phyloP scores from a whole-genome alignment of 2,329 filamentous ascomycete genomes.

The Ophiognomonia clavigignenti-juglandacearum region DNA sequence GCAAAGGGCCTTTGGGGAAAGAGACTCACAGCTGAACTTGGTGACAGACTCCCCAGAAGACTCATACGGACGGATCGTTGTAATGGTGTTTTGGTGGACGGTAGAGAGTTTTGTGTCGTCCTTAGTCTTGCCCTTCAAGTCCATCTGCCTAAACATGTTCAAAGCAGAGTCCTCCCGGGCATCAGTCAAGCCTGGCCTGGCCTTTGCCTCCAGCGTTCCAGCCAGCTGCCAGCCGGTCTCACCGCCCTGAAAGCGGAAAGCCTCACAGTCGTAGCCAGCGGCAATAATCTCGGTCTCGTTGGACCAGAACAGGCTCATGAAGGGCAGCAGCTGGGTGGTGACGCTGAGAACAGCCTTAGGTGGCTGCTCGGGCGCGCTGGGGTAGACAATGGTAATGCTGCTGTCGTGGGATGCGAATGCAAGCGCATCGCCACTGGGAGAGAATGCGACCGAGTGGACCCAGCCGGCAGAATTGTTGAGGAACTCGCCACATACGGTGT shows the following conservation, averaged over 20 bases:
- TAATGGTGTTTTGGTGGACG: slow-evolving; percentile 94
- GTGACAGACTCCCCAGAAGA: slow-evolving; percentile 57
- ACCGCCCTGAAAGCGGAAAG: slow-evolving; percentile 80
- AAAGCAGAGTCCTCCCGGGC: slow-evolving; percentile 83
- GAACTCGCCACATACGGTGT: slow-evolving; percentile 96
- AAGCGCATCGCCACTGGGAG: slow-evolving; percentile 85
- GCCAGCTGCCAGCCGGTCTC: slow-evolving; percentile 78
- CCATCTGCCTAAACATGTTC: slow-evolving; percentile 99
- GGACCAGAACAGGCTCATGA: slow-evolving; percentile 90
- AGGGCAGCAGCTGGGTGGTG: slow-evolving; percentile 83
- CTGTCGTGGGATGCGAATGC: slow-evolving; percentile 95
- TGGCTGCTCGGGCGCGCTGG: slow-evolving; percentile 82
- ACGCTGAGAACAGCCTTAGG: slow-evolving; percentile 87
- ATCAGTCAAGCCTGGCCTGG: slow-evolving; percentile 54
- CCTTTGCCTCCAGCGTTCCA: slow-evolving; percentile 75
- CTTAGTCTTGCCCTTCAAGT: slow-evolving; percentile 86
- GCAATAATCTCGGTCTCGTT: slow-evolving; percentile 90
- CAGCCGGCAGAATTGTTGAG: slow-evolving; percentile 95
- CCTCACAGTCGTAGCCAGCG: slow-evolving; percentile 85
- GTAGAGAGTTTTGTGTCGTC: slow-evolving; percentile 95
- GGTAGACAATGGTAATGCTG: slow-evolving; percentile 95
- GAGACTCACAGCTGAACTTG: slow-evolving; percentile 80
- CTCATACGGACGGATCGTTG: slow-evolving; percentile 73
- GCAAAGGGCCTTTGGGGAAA: slow-evolving; percentile 15
- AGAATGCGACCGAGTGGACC: slow-evolving; percentile 92